Evolutionary conservation across 257 asterid genomes (phyloP).

Genomic region (Mitragyna speciosa): DNA sequence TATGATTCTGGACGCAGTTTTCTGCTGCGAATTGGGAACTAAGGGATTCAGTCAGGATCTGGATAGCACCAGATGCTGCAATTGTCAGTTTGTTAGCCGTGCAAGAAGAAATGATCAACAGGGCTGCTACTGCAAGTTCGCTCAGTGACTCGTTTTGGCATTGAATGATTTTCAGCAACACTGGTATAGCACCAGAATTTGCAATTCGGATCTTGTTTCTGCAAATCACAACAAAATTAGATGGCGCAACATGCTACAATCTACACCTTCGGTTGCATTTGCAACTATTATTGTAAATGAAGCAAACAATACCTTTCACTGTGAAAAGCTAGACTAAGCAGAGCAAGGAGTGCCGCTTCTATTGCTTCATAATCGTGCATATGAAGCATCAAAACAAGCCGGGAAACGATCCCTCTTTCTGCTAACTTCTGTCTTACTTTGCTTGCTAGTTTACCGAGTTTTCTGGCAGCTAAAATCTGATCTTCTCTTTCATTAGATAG

Average conservation of each 20-base stretch:
- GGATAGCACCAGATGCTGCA: constrained; percentile 63
- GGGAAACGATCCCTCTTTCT: constrained; percentile 53
- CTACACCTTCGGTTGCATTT: neutral
- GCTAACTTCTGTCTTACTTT: constrained; percentile 53
- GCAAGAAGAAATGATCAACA: constrained; percentile 66
- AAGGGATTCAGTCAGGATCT: constrained; percentile 42
- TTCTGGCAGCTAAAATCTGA: constrained; percentile 56
- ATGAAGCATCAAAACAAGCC: constrained; percentile 60
- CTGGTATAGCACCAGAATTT: constrained; percentile 59
- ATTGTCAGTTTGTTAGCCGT: constrained; percentile 58
- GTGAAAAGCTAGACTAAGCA: constrained; percentile 67
- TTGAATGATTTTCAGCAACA: constrained; percentile 45
- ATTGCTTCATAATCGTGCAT: constrained; percentile 49
- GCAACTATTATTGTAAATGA: neutral
- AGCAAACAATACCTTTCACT: constrained; percentile 58
- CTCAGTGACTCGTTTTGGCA: constrained; percentile 43
- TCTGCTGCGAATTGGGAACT: constrained; percentile 30
- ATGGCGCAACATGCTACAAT: neutral
- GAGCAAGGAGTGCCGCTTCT: constrained; percentile 72
- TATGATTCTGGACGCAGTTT: constrained; percentile 18
- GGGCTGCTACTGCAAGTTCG: constrained; percentile 58
- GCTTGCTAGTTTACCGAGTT: constrained; percentile 41
- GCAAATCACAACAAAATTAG: constrained; percentile 26
- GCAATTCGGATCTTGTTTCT: constrained; percentile 64
- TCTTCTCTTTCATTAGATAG: constrained; percentile 54